Conservation (phyloP, 108 stramenopile species). For the Aureococcus anophagefferens region DNA sequence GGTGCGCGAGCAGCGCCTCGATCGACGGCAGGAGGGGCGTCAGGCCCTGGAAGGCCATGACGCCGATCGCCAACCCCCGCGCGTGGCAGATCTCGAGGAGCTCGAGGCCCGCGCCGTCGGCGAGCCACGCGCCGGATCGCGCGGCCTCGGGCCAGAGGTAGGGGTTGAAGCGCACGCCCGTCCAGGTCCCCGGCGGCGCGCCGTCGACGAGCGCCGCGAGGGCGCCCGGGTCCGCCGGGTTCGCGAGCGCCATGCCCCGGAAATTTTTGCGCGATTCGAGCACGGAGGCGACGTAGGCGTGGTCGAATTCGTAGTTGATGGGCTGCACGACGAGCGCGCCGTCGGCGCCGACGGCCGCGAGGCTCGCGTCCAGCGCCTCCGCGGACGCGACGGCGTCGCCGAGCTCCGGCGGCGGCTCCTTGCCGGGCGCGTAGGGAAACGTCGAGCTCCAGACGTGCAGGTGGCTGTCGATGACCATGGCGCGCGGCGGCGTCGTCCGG, state of each 20-base stretch:
- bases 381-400: constrained; percentile 10
- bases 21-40: constrained; percentile 11
- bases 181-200: too few species aligned
- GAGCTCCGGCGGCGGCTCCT: constrained; percentile 6
- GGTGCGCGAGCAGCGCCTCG: constrained; percentile 8
- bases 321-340: constrained; percentile 24
- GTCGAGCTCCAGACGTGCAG: constrained; percentile 20
- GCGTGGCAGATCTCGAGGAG: constrained; percentile 15
- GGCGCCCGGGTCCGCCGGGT: too few species aligned
- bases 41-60: constrained; percentile 27
- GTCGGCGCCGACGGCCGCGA: constrained; percentile 16
- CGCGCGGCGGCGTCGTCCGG: constrained; percentile 6
- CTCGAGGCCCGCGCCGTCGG: constrained; percentile 11
- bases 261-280: too few species aligned
- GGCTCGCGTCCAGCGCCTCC: constrained; percentile 4
- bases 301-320: constrained; percentile 28
- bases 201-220: too few species aligned
- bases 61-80: constrained; percentile 21
- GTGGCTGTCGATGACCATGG: constrained; percentile 13
- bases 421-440: constrained; percentile 13
- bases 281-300: constrained; percentile 17
- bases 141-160: constrained; percentile 22
- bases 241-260: too few species aligned
- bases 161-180: constrained; percentile 23
- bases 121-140: background rate